Evolutionary conservation across 495 filamentous ascomycete genomes (phyloP), one percentile per base, ranked within the genome.

Genomic region (Penicillium coffeae): DNA sequence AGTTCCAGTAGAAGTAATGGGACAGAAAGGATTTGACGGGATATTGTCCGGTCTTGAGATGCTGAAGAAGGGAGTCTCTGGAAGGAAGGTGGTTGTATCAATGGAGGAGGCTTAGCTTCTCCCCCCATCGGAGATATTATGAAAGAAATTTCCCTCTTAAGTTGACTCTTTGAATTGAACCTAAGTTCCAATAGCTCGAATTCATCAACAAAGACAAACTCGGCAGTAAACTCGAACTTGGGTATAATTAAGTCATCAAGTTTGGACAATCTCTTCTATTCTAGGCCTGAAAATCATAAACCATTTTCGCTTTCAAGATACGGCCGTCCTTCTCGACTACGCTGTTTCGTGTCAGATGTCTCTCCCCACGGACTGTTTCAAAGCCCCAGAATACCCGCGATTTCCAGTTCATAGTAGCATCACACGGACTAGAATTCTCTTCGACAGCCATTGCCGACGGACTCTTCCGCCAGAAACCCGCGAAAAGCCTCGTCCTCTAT

Each of bases 71-170:
- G 59, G 62, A 10, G 57, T 69, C 1, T 56, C 57, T 6, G 65
- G 65, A 21, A 49, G 65, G 39, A 69, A 69, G 42, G 40, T 69
- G 6, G 48, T 63, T 20, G 62, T 69, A 0, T 22, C 33, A 21
- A 27, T 46, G 44, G 15, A 8, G 38, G 20, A 37, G 15, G 15
- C 5, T 14, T 14, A 13, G n/a, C n/a, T n/a, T n/a, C n/a, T n/a
- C n/a, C n/a, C n/a, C n/a, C n/a, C n/a, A n/a, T n/a, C n/a, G n/a
- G n/a, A n/a, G n/a, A n/a, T n/a, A n/a, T n/a, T n/a, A n/a, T n/a
- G n/a, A n/a, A n/a, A n/a, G n/a, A n/a, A n/a, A n/a, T n/a, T n/a
- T n/a, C n/a, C n/a, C n/a, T n/a, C n/a, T n/a, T n/a, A n/a, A n/a
- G n/a, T n/a, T n/a, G n/a, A n/a, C n/a, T n/a, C n/a, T n/a, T n/a